These are phyloP conservation scores for Leccinum pachyderme DNA, from an alignment of 1,284 basidiomycete genomes.

Conservation along the genomic window DNA sequence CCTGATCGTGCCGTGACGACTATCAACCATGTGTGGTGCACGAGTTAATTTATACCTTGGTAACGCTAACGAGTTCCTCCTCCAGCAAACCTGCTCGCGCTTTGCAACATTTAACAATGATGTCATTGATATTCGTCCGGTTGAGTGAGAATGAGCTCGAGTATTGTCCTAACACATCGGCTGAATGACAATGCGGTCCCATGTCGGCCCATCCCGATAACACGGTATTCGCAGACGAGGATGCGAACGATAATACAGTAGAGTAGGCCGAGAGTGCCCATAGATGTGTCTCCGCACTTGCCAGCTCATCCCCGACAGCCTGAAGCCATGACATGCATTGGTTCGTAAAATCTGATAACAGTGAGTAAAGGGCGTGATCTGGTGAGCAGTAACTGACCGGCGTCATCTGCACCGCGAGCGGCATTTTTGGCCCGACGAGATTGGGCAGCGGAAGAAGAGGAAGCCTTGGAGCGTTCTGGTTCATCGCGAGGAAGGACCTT, in stretches of 20 bases:
- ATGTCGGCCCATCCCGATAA: too few relatives aligned
- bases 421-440: conserved; percentile 82
- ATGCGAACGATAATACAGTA: too few relatives aligned
- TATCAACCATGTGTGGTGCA: not conserved
- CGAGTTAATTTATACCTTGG: not conserved
- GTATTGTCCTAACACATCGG: not conserved
- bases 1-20: not conserved
- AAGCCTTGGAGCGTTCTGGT: conserved; percentile 41
- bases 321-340: too few relatives aligned
- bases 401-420: conserved; percentile 79
- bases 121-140: not conserved
- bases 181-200: too few relatives aligned
- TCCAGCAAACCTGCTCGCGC: not conserved
- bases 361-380: not conserved
- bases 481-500: conserved; percentile 43
- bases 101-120: not conserved
- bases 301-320: too few relatives aligned
- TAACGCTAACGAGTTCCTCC: not conserved
- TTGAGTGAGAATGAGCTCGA: not conserved
- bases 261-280: too few relatives aligned
- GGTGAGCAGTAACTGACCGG: conserved; percentile 51
- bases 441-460: conserved; percentile 63
- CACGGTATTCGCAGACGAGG: too few relatives aligned
- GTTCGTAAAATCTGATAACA: too few relatives aligned
- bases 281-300: too few relatives aligned